phyloP scores from a whole-genome alignment of 306 rosid species.

The Sicyos baderoa region DNA sequence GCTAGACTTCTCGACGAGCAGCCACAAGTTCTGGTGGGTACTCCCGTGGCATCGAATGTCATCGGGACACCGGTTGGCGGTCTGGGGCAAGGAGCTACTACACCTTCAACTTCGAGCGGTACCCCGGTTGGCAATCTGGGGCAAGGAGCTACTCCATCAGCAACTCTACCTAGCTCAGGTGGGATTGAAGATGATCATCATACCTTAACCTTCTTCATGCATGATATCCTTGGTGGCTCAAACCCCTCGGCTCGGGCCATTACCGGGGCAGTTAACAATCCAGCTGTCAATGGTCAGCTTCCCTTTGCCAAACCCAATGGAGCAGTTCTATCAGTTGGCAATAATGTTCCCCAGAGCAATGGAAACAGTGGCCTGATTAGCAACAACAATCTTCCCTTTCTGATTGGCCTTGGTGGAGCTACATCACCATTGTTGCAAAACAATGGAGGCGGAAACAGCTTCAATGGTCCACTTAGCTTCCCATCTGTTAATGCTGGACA shows the following conservation, averaged over 20 bases:
- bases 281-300: constrained; percentile 63
- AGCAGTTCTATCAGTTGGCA: constrained; percentile 51
- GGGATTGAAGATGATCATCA: constrained; percentile 21
- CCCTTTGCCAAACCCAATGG: constrained; percentile 89
- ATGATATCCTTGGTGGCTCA: constrained; percentile 71
- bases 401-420: constrained; percentile 65
- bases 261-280: constrained; percentile 64
- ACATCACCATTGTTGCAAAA: constrained; percentile 39
- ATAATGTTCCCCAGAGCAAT: constrained; percentile 53
- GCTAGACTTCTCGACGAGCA: constrained; percentile 6
- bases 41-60: neutral
- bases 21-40: neutral
- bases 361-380: constrained; percentile 56
- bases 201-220: constrained; percentile 54
- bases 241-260: constrained; percentile 68
- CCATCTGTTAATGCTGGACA: constrained; percentile 17
- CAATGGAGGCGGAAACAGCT: constrained; percentile 29
- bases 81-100: neutral
- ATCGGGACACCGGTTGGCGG: neutral
- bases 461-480: constrained; percentile 28
- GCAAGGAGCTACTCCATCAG: constrained; percentile 12
- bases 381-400: constrained; percentile 83
- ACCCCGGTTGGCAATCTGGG: neutral
- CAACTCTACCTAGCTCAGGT: neutral
- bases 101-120: constrained; percentile 1